A percentile compares a stretch with the other conserved stretches of the same genome.
These are phyloP conservation scores for Pelargonium myrrhifolium DNA, from an alignment of 441 rosid genomes.

Conservation along the genomic window DNA sequence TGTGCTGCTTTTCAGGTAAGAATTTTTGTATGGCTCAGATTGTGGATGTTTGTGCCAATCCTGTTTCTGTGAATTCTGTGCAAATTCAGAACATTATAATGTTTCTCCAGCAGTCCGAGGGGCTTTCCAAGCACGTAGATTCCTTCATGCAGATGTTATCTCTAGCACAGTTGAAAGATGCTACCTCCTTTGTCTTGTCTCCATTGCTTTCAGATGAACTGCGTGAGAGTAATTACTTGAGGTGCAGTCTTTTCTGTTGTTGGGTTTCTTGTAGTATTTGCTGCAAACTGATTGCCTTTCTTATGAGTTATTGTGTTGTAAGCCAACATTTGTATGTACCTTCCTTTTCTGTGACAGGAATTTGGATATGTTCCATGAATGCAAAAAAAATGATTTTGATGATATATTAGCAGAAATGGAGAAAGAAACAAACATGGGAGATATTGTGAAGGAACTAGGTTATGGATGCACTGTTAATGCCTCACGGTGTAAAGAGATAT, in stretches of 20 bases:
- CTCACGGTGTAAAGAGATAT: constrained; percentile 65
- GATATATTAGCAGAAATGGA: constrained; percentile 76
- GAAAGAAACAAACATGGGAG: constrained; percentile 69
- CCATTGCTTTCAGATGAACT: constrained; percentile 61
- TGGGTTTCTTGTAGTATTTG: constrained; percentile 10
- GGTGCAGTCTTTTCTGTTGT: not conserved
- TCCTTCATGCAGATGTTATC: constrained; percentile 65
- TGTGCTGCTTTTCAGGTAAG: constrained; percentile 43
- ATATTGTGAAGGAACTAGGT: constrained; percentile 80
- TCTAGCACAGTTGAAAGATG: constrained; percentile 51
- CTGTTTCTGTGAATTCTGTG: constrained; percentile 48
- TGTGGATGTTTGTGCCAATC: constrained; percentile 51
- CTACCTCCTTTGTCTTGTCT: constrained; percentile 42
- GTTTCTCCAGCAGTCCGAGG: constrained; percentile 76
- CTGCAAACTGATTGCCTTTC: not conserved
- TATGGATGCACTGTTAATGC: constrained; percentile 77
- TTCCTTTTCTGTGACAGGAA: constrained; percentile 33
- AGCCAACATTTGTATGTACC: constrained; percentile 6
- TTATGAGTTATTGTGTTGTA: constrained; percentile 8
- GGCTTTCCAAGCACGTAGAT: constrained; percentile 61
- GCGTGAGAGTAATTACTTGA: constrained; percentile 46
- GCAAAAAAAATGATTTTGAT: constrained; percentile 64
- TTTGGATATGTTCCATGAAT: constrained; percentile 39
- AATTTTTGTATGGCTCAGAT: constrained; percentile 60
- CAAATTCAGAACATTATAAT: constrained; percentile 62